Base-by-base conservation (phyloP, 257 asterid genomes). In the Henckelia pumila region DNA sequence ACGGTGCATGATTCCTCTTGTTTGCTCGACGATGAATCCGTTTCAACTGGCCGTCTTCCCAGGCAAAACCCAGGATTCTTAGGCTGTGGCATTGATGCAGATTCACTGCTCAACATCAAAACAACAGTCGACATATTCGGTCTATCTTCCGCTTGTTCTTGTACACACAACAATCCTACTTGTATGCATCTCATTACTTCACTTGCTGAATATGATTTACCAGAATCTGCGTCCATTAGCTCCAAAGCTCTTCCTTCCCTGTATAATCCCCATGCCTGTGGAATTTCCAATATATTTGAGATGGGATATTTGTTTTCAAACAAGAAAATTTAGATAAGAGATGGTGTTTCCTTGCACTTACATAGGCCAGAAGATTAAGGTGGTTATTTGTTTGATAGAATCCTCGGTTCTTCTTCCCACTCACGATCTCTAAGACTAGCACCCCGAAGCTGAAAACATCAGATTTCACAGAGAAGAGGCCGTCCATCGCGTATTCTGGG, bases 401-500 rank as follows among this genome's bases (percentile, higher is more conserved):
- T 53, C 95, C 90, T 20, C 92, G 76, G 75, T 88, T 88, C 82
- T 85, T 83, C 55, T 64, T 77, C 64, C 92, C 92, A 9, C 82
- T 85, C 2, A 85, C 87, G 17, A 88, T 82, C 81, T 88, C 95
- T 29, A 88, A 47, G 6, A 88, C 86, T n/a, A 88, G 69, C 63
- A 88, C 92, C n/a, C 95, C 95, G 32, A 85, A 88, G 72, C 92
- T 88, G 71, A 85, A 88, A 25, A 84, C 95, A 35, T 85, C 95
- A 0, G 93, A 88, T 65, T 88, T 88, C 61, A 85, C 61, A 25
- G 95, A 88, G 85, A 88, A 85, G 57, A 80, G 82, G 63, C 95
- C 95, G 10, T 85, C 95, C 95, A 88, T 88, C 65, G 95, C 95
- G 13, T 88, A 88, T 75, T 88, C 95, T 1, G 95, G 95, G 6